These are phyloP conservation scores for Eimeria necatrix DNA, from an alignment of 169 alveolate genomes.

Conservation along the genomic window DNA sequence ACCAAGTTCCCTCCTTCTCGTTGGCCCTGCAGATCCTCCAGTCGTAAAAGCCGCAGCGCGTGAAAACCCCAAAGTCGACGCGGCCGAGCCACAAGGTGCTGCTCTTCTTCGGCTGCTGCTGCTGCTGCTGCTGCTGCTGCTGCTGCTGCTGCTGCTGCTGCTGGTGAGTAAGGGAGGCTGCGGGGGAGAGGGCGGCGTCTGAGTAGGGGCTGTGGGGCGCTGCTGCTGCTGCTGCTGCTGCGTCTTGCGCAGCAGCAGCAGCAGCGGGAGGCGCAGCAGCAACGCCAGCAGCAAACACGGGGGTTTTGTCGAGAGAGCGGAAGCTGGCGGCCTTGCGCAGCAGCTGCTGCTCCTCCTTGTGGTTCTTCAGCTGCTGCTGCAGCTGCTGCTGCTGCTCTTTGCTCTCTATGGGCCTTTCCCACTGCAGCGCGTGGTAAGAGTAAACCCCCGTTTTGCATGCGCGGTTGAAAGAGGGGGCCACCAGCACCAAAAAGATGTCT, in stretches of 20 bases:
- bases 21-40: slow-evolving; percentile 90
- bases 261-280: slow-evolving; percentile 46
- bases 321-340: slow-evolving; percentile 29
- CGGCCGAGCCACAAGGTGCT: slow-evolving; percentile 81
- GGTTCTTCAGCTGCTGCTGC: slow-evolving; percentile 25
- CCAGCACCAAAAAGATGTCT: slow-evolving; percentile 50
- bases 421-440: slow-evolving; percentile 64
- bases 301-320: neutral
- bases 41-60: slow-evolving; percentile 95
- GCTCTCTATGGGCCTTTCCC: slow-evolving; percentile 20
- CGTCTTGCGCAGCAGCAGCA: slow-evolving; percentile 7
- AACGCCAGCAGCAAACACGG: slow-evolving; percentile 41
- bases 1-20: slow-evolving; percentile 87
- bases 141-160: neutral
- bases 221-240: slow-evolving; percentile 11
- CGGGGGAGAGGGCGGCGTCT: neutral
- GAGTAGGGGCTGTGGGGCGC: neutral
- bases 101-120: slow-evolving; percentile 77
- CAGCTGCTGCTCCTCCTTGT: slow-evolving; percentile 2
- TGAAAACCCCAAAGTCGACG: slow-evolving; percentile 88
- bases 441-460: neutral
- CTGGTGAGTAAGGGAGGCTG: neutral
- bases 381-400: slow-evolving; percentile 54
- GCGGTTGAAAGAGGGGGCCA: slow-evolving; percentile 75
- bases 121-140: slow-evolving; percentile 46